Conservation (phyloP, 345 rosid species). For the Cardiospermum halicacabum region DNA sequence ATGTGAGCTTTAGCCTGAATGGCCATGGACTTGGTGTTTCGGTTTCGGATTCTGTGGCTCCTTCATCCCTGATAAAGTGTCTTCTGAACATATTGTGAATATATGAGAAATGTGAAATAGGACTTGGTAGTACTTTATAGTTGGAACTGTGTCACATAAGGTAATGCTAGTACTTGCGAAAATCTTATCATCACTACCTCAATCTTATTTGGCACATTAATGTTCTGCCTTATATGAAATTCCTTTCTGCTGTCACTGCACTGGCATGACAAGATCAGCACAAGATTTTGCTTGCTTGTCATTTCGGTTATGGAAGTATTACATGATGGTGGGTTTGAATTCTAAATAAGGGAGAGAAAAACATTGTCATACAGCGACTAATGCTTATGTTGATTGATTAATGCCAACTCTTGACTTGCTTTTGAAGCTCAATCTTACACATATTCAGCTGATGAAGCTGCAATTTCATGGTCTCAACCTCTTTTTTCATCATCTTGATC, state of each 20-base stretch:
- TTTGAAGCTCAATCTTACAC: conserved; percentile 45
- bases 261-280: neutral
- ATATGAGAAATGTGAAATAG: neutral
- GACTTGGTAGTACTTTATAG: neutral
- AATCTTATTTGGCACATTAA: neutral
- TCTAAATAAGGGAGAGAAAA: too few relatives aligned
- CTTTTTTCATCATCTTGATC: conserved; percentile 43
- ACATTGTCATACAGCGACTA: too few relatives aligned
- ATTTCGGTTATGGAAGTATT: too few relatives aligned
- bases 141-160: neutral
- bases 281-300: neutral
- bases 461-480: conserved; percentile 46
- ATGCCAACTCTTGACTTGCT: conserved; percentile 28
- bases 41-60: too few relatives aligned
- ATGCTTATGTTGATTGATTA: too few relatives aligned
- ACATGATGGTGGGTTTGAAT: too few relatives aligned
- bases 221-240: neutral
- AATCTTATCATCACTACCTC: neutral
- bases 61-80: too few relatives aligned
- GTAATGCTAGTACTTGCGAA: neutral
- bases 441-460: conserved; percentile 41
- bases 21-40: too few relatives aligned
- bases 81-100: too few relatives aligned
- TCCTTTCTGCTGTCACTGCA: neutral
- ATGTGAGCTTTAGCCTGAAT: conserved; percentile 20